A percentile compares a stretch with the other conserved stretches of the same genome.
Evolutionary conservation across 2,329 filamentous ascomycete genomes (phyloP).

Genomic region (Tolypocladium tropicale): DNA sequence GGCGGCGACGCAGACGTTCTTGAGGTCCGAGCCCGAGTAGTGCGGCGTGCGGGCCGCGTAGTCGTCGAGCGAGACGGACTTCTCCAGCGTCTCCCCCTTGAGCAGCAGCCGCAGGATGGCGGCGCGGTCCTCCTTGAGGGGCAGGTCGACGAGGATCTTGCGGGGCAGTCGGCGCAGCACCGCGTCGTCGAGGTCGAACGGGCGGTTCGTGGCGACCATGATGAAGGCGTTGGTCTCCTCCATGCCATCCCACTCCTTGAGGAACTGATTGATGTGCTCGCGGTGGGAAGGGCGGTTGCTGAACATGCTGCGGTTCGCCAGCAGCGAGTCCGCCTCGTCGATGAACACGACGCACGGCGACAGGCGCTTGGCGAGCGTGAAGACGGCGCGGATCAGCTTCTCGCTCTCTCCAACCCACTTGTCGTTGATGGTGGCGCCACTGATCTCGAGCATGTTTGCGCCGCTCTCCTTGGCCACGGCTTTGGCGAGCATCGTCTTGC

Average conservation of each 20-base stretch:
- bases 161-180: constrained; percentile 68
- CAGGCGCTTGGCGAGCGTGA: constrained; percentile 82
- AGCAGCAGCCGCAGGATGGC: constrained; percentile 65
- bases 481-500: constrained; percentile 61
- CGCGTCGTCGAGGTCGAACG: constrained; percentile 87
- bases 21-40: constrained; percentile 76
- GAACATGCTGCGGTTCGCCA: constrained; percentile 62
- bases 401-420: constrained; percentile 96
- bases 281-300: constrained; percentile 62
- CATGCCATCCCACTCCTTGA: constrained; percentile 95
- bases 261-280: constrained; percentile 92
- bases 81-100: constrained; percentile 53
- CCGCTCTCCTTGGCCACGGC: constrained; percentile 59
- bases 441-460: constrained; percentile 74
- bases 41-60: constrained; percentile 60
- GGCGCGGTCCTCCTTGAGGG: constrained; percentile 53
- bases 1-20: constrained; percentile 71
- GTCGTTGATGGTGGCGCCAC: constrained; percentile 84
- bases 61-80: constrained; percentile 47
- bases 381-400: constrained; percentile 90
- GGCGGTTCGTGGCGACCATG: constrained; percentile 95
- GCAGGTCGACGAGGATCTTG: constrained; percentile 63
- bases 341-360: constrained; percentile 92
- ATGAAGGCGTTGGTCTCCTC: constrained; percentile 77
- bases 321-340: constrained; percentile 89